These are phyloP conservation scores for Lichina pygmaea DNA, from an alignment of 495 filamentous ascomycete genomes.

Conservation along the genomic window DNA sequence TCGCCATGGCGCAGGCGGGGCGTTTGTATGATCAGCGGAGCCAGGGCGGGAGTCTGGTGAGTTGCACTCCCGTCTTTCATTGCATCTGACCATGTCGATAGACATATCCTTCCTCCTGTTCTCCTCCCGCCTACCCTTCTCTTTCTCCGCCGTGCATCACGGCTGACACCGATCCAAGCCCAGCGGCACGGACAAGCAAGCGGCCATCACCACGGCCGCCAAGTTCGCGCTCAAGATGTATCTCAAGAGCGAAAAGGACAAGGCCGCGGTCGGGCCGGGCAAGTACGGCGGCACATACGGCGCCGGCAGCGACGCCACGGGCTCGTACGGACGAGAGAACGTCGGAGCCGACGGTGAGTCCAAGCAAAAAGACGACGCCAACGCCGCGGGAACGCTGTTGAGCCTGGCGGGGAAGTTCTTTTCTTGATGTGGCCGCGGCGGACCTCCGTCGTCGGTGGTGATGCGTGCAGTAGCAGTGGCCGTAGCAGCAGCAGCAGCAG, in stretches of 20 bases:
- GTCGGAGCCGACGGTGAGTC: no score
- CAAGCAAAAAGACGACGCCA: conserved; percentile 4
- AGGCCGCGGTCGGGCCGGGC: no score
- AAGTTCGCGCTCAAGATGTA: conserved; percentile 48
- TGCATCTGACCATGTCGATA: no score
- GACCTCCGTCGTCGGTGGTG: no score
- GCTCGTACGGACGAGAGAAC: no score
- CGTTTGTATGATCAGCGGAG: conserved; percentile 38
- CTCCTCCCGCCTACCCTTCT: not conserved
- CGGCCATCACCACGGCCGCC: conserved; percentile 28
- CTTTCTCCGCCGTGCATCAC: not conserved
- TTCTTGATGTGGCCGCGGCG: not conserved
- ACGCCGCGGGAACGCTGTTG: conserved; percentile 21
- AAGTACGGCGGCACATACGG: conserved; percentile 17
- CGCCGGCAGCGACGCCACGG: conserved; percentile 9
- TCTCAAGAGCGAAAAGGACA: conserved; percentile 17
- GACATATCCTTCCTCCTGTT: no score
- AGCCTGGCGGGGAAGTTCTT: conserved; percentile 27
- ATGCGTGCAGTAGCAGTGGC: no score
- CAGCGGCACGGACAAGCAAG: conserved; percentile 26
- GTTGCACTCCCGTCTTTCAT: conserved; percentile 7
- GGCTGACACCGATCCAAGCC: conserved; percentile 1
- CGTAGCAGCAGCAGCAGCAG: no score
- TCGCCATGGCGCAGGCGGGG: conserved; percentile 40
- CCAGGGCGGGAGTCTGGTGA: conserved; percentile 20